These are phyloP conservation scores for Ilex asprella DNA, from an alignment of 257 asterid genomes.

Conservation along the genomic window DNA sequence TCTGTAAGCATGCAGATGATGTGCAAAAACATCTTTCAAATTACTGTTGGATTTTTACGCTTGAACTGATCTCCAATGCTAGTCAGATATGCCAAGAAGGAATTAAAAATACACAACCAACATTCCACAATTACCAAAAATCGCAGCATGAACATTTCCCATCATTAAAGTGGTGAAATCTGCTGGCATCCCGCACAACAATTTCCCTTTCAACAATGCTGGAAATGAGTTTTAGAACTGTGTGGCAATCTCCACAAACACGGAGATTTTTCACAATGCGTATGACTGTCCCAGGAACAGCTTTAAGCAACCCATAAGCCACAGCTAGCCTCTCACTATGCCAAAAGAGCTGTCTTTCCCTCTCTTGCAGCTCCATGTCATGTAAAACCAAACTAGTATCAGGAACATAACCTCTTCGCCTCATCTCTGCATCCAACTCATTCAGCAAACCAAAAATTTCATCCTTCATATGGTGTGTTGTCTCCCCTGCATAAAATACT, in stretches of 20 bases:
- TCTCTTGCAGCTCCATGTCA: conserved; percentile 64
- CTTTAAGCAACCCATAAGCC: conserved; percentile 68
- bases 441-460: conserved; percentile 38
- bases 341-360: conserved; percentile 81
- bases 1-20: too few species aligned
- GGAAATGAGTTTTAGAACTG: conserved; percentile 45
- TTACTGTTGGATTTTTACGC: neutral
- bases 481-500: conserved; percentile 70
- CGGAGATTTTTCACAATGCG: conserved; percentile 62
- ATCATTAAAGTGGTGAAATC: conserved; percentile 63
- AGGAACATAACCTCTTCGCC: conserved; percentile 64
- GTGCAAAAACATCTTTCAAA: too few species aligned
- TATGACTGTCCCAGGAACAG: conserved; percentile 39
- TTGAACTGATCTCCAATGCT: neutral
- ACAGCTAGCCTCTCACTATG: conserved; percentile 77
- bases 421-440: conserved; percentile 59
- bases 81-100: too few species aligned
- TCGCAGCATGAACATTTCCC: conserved; percentile 60
- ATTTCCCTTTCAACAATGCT: conserved; percentile 38
- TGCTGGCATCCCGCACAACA: conserved; percentile 60
- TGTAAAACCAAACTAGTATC: conserved; percentile 61
- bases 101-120: neutral
- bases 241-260: too few species aligned
- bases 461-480: conserved; percentile 41
- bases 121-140: conserved; percentile 38